Evolutionary conservation across 345 rosid species (phyloP).

Genomic region (Geranium rotundifolium): DNA sequence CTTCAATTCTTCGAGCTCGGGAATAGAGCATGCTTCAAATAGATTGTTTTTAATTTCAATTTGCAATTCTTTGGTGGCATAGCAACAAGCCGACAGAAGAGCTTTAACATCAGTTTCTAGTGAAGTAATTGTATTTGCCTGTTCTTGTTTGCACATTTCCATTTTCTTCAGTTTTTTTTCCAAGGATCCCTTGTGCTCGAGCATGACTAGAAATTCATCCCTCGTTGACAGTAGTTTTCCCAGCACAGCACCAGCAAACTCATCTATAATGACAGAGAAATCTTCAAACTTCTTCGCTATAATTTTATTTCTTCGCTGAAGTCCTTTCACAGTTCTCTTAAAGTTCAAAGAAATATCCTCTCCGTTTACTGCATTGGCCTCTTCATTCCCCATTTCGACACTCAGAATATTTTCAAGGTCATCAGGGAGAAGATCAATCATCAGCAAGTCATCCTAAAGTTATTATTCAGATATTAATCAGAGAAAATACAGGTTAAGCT

Average conservation of each 20-base stretch:
- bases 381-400: conserved; percentile 24
- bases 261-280: conserved; percentile 41
- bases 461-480: conserved; percentile 6
- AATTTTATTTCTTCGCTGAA: conserved; percentile 37
- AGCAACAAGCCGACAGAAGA: conserved; percentile 48
- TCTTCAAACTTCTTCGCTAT: conserved; percentile 35
- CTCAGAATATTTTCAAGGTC: conserved; percentile 24
- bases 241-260: conserved; percentile 29
- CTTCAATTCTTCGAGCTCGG: conserved; percentile 33
- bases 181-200: conserved; percentile 40
- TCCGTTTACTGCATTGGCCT: conserved; percentile 21
- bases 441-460: conserved; percentile 34
- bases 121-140: conserved; percentile 29
- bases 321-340: conserved; percentile 37
- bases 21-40: conserved; percentile 26
- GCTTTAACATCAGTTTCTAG: conserved; percentile 35
- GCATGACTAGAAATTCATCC: conserved; percentile 23
- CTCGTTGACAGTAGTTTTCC: conserved; percentile 36
- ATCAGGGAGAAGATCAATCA: conserved; percentile 23
- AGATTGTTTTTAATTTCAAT: conserved; percentile 38
- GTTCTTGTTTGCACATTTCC: conserved; percentile 39
- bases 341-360: conserved; percentile 37
- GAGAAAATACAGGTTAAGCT: conserved; percentile 7
- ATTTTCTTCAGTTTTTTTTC: conserved; percentile 30
- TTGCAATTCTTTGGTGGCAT: conserved; percentile 47